Conservation (phyloP, 495 filamentous ascomycete genomes). For the Hypoxylon perforatum region DNA sequence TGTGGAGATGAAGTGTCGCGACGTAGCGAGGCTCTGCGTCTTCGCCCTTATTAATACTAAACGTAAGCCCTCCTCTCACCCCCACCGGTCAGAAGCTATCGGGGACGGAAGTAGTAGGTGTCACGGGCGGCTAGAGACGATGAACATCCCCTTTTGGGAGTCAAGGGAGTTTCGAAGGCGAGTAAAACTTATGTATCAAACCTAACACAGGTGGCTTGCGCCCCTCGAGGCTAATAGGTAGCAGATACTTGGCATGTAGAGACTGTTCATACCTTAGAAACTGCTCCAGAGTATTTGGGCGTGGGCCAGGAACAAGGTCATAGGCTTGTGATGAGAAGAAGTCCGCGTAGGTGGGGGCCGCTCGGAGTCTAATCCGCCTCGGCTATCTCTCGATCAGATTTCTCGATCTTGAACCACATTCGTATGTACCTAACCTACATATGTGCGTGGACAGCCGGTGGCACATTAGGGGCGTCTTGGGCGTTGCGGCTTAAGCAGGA, state of each 20-base stretch:
- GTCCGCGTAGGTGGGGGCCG: no score
- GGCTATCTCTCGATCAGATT: no score
- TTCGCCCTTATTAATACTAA: not conserved
- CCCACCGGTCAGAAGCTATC: conserved; percentile 21
- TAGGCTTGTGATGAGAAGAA: not conserved
- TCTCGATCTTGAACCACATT: no score
- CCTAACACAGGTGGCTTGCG: conserved; percentile 23
- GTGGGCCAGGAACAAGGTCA: conserved; percentile 2
- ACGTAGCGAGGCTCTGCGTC: not conserved
- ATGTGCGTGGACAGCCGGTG: no score
- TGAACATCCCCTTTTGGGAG: conserved; percentile 8
- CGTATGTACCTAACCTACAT: no score
- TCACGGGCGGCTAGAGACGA: conserved; percentile 23
- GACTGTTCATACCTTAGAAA: not conserved
- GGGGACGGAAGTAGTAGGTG: conserved; percentile 31
- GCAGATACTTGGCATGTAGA: not conserved
- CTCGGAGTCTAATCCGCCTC: no score
- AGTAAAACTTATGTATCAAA: conserved; percentile 20
- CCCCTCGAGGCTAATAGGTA: conserved; percentile 3
- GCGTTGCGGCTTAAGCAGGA: conserved; percentile 21
- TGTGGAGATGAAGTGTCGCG: not conserved
- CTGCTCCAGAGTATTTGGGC: no score
- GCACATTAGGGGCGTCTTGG: not conserved
- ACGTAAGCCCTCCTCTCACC: not conserved
- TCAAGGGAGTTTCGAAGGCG: conserved; percentile 1